phyloP scores from a whole-genome alignment of 352 stramenopile species.

The Pythium dissimile region DNA sequence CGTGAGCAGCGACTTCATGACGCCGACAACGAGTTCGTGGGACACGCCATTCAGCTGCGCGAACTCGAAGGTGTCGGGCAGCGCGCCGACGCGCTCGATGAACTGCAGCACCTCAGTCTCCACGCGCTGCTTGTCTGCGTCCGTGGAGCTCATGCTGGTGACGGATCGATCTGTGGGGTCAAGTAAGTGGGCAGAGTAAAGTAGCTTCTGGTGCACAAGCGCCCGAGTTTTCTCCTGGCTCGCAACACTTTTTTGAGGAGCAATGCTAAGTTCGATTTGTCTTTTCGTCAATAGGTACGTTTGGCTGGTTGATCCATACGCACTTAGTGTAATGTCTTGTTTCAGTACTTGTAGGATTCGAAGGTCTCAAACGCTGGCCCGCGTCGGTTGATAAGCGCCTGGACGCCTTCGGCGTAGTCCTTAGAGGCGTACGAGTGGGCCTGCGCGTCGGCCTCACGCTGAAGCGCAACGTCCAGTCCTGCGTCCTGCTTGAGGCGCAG shows the following conservation, averaged over 20 bases:
- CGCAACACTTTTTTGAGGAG: too few species aligned
- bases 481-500: slow-evolving; percentile 65
- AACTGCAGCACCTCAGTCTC: slow-evolving; percentile 67
- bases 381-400: slow-evolving; percentile 67
- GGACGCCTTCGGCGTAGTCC: slow-evolving; percentile 81
- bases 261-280: not conserved
- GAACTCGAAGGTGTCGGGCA: slow-evolving; percentile 87
- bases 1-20: slow-evolving; percentile 94
- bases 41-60: slow-evolving; percentile 68
- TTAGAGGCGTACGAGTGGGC: slow-evolving; percentile 71
- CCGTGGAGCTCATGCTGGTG: slow-evolving; percentile 35
- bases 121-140: slow-evolving; percentile 67
- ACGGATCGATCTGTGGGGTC: not conserved
- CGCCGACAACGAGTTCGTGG: slow-evolving; percentile 92
- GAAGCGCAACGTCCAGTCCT: slow-evolving; percentile 58
- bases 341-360: slow-evolving; percentile 36
- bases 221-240: slow-evolving; percentile 15
- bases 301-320: not conserved
- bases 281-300: slow-evolving; percentile 9
- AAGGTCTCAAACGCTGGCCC: slow-evolving; percentile 46
- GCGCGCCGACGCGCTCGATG: slow-evolving; percentile 34
- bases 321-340: not conserved
- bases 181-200: not conserved
- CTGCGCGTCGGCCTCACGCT: slow-evolving; percentile 74
- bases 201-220: slow-evolving; percentile 6